A percentile compares a stretch with the other conserved stretches of the same genome.
Evolutionary conservation across 75 land plant genomes (phyloP).

Genomic region (Sequoia sempervirens): DNA sequence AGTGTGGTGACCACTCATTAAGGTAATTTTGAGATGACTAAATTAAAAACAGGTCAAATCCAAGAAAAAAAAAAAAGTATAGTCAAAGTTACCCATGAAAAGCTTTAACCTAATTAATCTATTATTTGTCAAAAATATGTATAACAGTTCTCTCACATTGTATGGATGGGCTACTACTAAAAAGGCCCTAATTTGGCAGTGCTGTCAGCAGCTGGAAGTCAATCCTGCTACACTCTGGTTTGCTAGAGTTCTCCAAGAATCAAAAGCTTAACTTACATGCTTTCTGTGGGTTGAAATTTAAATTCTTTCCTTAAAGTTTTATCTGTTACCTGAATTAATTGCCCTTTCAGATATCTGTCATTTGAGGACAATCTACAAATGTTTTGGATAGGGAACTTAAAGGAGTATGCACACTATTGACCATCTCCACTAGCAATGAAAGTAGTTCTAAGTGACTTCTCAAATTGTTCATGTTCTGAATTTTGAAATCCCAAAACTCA

Average conservation of each 20-base stretch:
- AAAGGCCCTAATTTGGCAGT: neutral
- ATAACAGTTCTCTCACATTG: neutral
- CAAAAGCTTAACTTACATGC: neutral
- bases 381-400: neutral
- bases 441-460: neutral
- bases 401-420: neutral
- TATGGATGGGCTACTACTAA: neutral
- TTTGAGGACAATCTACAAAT: neutral
- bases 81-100: too few relatives aligned
- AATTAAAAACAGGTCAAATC: too few relatives aligned
- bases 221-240: neutral
- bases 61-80: too few relatives aligned
- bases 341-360: neutral
- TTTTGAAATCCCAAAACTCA: too few relatives aligned
- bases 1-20: too few relatives aligned
- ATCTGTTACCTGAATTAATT: neutral
- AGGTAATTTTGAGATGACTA: too few relatives aligned
- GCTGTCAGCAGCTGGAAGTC: neutral
- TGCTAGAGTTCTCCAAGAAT: neutral
- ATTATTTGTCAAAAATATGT: neutral
- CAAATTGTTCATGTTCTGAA: too few relatives aligned
- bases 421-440: neutral
- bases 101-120: neutral
- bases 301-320: neutral
- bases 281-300: neutral